Conservation (phyloP, 163 green algal species). For the Scenedesmus sp. region DNA sequence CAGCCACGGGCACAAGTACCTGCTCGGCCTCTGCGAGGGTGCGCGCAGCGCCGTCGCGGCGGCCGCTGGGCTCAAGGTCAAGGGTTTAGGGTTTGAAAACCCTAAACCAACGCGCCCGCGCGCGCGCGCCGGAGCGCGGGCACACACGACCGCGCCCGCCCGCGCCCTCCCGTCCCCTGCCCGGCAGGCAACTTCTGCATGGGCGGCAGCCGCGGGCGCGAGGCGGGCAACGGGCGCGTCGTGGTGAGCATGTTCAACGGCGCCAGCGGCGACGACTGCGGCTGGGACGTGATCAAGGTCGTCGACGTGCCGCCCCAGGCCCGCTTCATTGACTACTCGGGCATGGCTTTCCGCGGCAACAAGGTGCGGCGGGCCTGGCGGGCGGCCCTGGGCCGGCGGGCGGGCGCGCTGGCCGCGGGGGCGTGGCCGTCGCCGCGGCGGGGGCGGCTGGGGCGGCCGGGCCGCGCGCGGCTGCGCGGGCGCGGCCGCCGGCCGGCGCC, state of each 20-base stretch:
- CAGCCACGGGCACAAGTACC: constrained; percentile 16
- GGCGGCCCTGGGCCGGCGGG: no score
- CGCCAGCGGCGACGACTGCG: constrained; percentile 12
- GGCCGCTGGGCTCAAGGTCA: no score
- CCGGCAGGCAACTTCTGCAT: constrained; percentile 32
- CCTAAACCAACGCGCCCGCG: not conserved
- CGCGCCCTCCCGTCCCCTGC: not conserved
- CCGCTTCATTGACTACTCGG: constrained; percentile 57
- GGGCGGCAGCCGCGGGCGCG: constrained; percentile 8
- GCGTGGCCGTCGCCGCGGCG: no score
- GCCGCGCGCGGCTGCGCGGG: no score
- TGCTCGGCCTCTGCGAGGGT: constrained; percentile 46
- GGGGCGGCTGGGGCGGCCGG: no score
- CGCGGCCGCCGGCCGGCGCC: no score
- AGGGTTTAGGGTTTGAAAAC: not conserved
- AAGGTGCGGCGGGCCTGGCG: constrained; percentile 1
- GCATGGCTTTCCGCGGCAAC: constrained; percentile 33
- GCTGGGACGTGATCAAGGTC: constrained; percentile 52
- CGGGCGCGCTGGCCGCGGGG: no score
- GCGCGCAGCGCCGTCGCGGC: not conserved
- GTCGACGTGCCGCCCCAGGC: constrained; percentile 52
- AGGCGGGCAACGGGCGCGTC: constrained; percentile 31
- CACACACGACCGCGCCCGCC: not conserved
- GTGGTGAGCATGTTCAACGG: constrained; percentile 34
- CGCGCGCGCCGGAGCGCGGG: not conserved